phyloP scores from a whole-genome alignment of 495 filamentous ascomycete genomes.

The Aspergillus indologenus region DNA sequence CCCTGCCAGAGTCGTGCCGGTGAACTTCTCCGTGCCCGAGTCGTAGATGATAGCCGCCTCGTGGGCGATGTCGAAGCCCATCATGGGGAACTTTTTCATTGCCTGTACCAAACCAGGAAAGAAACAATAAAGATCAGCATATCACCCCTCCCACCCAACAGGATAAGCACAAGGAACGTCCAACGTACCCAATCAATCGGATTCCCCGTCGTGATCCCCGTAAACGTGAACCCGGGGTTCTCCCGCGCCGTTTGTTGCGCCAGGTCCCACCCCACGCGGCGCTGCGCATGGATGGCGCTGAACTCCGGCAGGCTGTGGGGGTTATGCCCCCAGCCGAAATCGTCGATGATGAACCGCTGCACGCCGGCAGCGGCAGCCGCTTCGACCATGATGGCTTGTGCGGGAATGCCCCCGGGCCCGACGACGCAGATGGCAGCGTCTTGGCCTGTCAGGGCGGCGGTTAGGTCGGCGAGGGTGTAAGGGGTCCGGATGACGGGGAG shows the following conservation, averaged over 20 bases:
- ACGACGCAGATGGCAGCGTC: conserved; percentile 58
- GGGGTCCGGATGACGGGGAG: conserved; percentile 9
- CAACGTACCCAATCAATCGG: conserved; percentile 16
- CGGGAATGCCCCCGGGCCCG: conserved; percentile 28
- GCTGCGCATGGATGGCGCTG: conserved; percentile 4
- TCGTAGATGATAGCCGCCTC: conserved; percentile 18
- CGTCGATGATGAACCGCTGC: conserved; percentile 45
- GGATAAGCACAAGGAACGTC: not conserved
- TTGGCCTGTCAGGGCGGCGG: conserved; percentile 45
- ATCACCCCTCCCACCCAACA: too few relatives aligned
- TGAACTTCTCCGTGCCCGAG: conserved; percentile 26
- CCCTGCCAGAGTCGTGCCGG: conserved; percentile 22
- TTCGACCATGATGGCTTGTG: conserved; percentile 50
- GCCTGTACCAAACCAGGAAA: conserved; percentile 2
- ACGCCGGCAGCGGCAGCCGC: conserved; percentile 57
- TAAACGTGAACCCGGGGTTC: conserved; percentile 9
- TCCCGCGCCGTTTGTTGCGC: conserved; percentile 3
- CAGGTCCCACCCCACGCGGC: conserved; percentile 5
- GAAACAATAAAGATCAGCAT: not conserved
- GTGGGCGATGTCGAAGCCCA: conserved; percentile 8
- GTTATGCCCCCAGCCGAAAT: conserved; percentile 25
- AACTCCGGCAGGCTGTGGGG: conserved; percentile 11
- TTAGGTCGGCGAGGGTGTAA: conserved; percentile 18
- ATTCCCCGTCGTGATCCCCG: conserved; percentile 13
- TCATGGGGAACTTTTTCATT: conserved; percentile 8